Conservation (phyloP, 1,284 basidiomycete species). For the Fomitopsis betulina region DNA sequence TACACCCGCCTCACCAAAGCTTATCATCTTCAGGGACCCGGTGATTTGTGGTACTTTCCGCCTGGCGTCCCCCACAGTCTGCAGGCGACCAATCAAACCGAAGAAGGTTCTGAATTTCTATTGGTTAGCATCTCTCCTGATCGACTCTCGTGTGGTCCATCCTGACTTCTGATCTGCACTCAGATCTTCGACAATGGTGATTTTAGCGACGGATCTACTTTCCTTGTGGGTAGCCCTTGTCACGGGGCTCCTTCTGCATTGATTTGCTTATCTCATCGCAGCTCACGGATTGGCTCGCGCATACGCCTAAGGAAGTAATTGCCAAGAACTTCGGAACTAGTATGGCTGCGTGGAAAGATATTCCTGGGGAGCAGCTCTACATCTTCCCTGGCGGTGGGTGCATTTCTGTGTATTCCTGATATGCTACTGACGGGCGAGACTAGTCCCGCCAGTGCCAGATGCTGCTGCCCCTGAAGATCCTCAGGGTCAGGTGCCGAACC, state of each 20-base stretch:
- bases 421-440: neutral
- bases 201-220: conserved; percentile 67
- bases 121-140: neutral
- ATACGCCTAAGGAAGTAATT: conserved; percentile 60
- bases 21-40: conserved; percentile 23
- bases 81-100: conserved; percentile 53
- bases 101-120: conserved; percentile 38
- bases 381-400: conserved; percentile 57
- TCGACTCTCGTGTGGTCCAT: neutral
- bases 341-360: conserved; percentile 48
- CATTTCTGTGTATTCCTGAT: neutral
- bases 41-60: conserved; percentile 63
- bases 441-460: conserved; percentile 33
- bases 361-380: conserved; percentile 57
- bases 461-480: conserved; percentile 40
- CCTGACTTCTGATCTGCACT: no score
- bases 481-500: conserved; percentile 48
- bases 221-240: conserved; percentile 46
- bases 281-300: conserved; percentile 64
- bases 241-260: neutral
- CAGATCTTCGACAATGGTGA: conserved; percentile 62
- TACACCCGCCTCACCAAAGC: neutral
- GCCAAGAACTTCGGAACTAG: conserved; percentile 66
- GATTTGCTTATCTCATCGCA: conserved; percentile 15
- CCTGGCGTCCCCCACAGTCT: conserved; percentile 52